Evolutionary conservation across 2,329 filamentous ascomycete genomes (phyloP).

Genomic region (Microcyclosporella mali): DNA sequence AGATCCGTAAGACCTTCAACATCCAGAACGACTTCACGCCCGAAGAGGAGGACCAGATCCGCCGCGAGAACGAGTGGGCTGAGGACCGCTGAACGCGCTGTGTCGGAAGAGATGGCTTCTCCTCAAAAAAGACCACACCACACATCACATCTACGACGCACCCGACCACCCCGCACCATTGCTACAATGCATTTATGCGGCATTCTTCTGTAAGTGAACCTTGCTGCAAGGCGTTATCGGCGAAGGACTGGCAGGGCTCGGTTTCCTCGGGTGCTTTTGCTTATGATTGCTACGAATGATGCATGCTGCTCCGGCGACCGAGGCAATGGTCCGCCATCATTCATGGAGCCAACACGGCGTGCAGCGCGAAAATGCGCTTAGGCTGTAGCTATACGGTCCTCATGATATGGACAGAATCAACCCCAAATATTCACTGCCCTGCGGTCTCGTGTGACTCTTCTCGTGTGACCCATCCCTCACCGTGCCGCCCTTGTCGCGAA

Average conservation of each 20-base stretch:
- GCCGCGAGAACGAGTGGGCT: constrained; percentile 50
- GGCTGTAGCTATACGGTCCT: constrained; percentile 4
- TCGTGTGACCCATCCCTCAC: not conserved
- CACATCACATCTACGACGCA: not conserved
- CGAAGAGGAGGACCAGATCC: constrained; percentile 94
- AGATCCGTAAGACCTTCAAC: constrained; percentile 99
- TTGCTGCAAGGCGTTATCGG: constrained; percentile 10
- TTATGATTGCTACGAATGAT: constrained; percentile 5
- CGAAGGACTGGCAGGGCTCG: not conserved
- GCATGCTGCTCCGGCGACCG: constrained; percentile 2
- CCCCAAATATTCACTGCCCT: not conserved
- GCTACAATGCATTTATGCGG: constrained; percentile 10
- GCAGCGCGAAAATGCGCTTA: constrained; percentile 5
- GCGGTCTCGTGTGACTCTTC: not conserved
- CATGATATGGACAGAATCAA: constrained; percentile 1
- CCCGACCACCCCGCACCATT: constrained; percentile 3
- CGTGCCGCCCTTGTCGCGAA: too few species aligned
- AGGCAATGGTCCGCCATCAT: too few species aligned
- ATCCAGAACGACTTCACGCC: constrained; percentile 99
- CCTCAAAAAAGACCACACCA: not conserved
- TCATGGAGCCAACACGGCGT: not conserved
- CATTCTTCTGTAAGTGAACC: too few species aligned
- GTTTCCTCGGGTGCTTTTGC: not conserved
- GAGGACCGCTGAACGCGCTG: constrained; percentile 32
- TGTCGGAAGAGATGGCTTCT: not conserved